Conservation (phyloP, 768 basidiomycete genomes). For the Collybia mongolica region DNA sequence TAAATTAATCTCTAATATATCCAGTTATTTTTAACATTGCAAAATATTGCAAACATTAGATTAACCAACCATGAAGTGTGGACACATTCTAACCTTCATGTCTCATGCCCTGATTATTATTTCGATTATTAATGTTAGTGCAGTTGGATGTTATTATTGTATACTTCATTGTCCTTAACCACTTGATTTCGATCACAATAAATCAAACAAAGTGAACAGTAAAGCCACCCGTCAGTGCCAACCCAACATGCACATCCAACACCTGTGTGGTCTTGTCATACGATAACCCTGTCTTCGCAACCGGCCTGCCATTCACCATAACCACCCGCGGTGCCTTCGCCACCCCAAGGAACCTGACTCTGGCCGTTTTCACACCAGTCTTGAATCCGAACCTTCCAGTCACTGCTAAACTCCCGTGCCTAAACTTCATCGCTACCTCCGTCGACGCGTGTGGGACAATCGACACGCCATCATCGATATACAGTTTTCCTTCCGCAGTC, state of each 20-base stretch:
- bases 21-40: no score
- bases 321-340: slow-evolving; percentile 25
- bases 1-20: no score
- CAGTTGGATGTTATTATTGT: no score
- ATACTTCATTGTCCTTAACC: no score
- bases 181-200: no score
- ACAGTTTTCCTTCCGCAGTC: slow-evolving; percentile 49
- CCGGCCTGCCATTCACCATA: slow-evolving; percentile 23
- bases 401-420: slow-evolving; percentile 27
- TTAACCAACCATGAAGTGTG: no score
- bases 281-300: slow-evolving; percentile 16
- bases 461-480: slow-evolving; percentile 67
- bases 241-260: slow-evolving; percentile 39
- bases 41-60: no score
- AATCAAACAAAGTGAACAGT: slow-evolving; percentile 17
- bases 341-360: no score
- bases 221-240: slow-evolving; percentile 34
- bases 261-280: slow-evolving; percentile 41
- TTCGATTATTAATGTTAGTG: no score
- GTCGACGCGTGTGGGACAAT: slow-evolving; percentile 32
- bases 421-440: slow-evolving; percentile 30
- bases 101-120: no score
- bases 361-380: slow-evolving; percentile 33
- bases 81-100: no score
- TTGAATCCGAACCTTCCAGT: slow-evolving; percentile 35